phyloP scores from a whole-genome alignment of 805 yeast genomes.

The Myxozyma monticola region DNA sequence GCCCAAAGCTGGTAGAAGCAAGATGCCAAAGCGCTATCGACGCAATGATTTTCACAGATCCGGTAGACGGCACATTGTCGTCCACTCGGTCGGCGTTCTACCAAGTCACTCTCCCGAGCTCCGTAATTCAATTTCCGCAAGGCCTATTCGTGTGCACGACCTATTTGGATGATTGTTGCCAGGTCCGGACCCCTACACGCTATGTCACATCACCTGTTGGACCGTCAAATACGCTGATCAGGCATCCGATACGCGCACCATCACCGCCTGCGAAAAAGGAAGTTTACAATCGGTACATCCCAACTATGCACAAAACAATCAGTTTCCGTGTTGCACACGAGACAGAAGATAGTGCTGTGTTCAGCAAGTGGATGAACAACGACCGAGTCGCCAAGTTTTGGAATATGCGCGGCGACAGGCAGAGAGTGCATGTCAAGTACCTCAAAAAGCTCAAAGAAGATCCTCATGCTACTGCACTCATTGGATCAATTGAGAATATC shows the following conservation, averaged over 20 bases:
- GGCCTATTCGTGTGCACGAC: too few species aligned
- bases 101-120: neutral
- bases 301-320: slow-evolving; percentile 20
- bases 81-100: slow-evolving; percentile 3
- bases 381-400: slow-evolving; percentile 34
- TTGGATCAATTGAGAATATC: slow-evolving; percentile 31
- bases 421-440: slow-evolving; percentile 25
- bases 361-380: slow-evolving; percentile 33
- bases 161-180: too few species aligned
- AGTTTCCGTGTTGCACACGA: slow-evolving; percentile 16
- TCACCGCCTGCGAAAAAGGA: slow-evolving; percentile 11
- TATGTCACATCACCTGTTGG: too few species aligned
- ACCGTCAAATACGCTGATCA: too few species aligned
- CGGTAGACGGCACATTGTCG: neutral
- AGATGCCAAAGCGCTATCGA: too few species aligned
- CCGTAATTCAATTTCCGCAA: too few species aligned
- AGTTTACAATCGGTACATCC: slow-evolving; percentile 31
- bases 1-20: too few species aligned
- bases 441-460: slow-evolving; percentile 19
- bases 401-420: slow-evolving; percentile 27
- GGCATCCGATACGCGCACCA: slow-evolving; percentile 2
- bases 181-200: too few species aligned
- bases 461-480: slow-evolving; percentile 23
- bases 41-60: too few species aligned
- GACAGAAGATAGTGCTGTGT: slow-evolving; percentile 14